Base-by-base conservation (phyloP, 192 early-diverging fungal species). In the Obelidium mucronatum region DNA sequence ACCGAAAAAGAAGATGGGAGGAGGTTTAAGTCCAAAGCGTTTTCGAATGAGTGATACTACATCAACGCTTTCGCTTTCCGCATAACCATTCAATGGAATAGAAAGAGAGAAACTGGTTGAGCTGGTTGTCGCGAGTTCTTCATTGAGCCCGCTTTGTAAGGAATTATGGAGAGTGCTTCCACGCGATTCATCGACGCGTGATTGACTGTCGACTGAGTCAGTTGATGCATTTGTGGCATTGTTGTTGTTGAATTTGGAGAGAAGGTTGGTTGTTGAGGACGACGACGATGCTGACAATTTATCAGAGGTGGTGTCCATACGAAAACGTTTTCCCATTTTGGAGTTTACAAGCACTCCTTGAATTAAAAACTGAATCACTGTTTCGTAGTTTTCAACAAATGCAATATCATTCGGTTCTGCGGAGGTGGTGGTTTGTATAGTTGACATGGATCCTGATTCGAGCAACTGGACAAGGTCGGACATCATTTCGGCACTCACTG, bases 1-100 rank as follows among this genome's bases (percentile, higher is more conserved):
- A 1, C 80, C 80, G 66, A 86, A 82, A 40, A 78, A 82, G 31
- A 86, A 80, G 2, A 69, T 53, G 1, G 75, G 64, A 3, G 76
- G 44, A 40, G 74, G 77, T 34, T 73, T 48, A 55, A 77, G 68
- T 26, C 82, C 79, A 56, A 86, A 68, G 22, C 40, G 71, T n/a
- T 65, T 75, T 51, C 80, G 80, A 0, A 81, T 74, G 0, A 85
- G 75, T 17, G 81, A 17, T 19, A 82, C 44, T 1, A 81, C 63
- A 15, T 77, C 62, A 35, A 81, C 53, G 2, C 64, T 68, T 33
- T 81, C 82, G 1, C 26, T 26, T 1, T 66, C 66, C 13, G 44
- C 52, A 48, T 79, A 79, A 13, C 73, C 58, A 24, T 54, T 55
- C 3, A 83, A 55, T 17, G 76, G 67, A 36, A 81, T 30, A 0